Evolutionary conservation across 331 rosid genomes (phyloP), one percentile per base, ranked within the genome.

Genomic region (Phaseolus coccineus): DNA sequence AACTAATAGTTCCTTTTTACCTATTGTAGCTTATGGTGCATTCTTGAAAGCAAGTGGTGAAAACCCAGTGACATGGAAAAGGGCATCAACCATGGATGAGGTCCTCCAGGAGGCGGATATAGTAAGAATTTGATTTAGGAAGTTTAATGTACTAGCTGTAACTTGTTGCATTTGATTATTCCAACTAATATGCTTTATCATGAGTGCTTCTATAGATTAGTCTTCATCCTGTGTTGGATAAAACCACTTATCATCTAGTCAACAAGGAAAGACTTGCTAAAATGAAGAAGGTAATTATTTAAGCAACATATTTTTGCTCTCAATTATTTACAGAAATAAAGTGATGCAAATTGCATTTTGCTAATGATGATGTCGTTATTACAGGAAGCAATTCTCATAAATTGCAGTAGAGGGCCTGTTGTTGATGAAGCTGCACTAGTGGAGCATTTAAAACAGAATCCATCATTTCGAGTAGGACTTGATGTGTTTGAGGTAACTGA

Each of bases 401-500:
- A 96, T 88, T 96, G 99, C 74, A 96, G 99, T 66, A 86, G 99
- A 83, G 99, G 99, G 9, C 98, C 99, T 40, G 99, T 96, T 77
- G 64, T 96, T 22, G 98, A 96, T 66, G 99, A 96, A 88, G 98
- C 66, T 47, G 98, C 99, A 76, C 97, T 96, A 68, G 97, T 93
- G 39, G 97, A 93, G 65, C 99, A 96, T 77, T 84, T 96, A 79
- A 91, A 56, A 87, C 83, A 87, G 69, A 96, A 96, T 53, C 97
- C 98, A 5, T 83, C 90, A 98, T 96, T 96, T 85, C 94, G 99
- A 70, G 99, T 96, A 77, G 99, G 96, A 63, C 93, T 96, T 25
- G 99, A 96, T 74, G 99, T 96, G 46, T 96, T 89, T 76, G 99
- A 96, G 97, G 99, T 96, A 89, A 82, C 35, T 27, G 28, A 63